Percentiles rank a stretch among this genome's conserved stretches.
phyloP scores from a whole-genome alignment of 345 rosid species.

The Tarenaya hassleriana region DNA sequence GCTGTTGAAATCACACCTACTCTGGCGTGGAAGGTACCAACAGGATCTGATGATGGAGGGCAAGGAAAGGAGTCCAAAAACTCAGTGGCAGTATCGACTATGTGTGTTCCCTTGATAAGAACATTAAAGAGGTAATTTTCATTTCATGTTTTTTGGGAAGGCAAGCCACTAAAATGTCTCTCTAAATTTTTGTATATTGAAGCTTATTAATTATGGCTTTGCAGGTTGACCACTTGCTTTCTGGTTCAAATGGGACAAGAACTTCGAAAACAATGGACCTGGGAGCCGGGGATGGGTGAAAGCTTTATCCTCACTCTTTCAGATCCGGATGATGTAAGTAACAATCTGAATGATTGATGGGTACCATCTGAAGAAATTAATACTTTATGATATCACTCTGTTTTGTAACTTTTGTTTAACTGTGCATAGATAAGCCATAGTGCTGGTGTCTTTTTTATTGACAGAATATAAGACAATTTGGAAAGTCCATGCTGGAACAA shows the following conservation, averaged over 20 bases:
- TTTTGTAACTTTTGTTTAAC: constrained; percentile 11
- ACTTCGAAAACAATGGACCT: constrained; percentile 71
- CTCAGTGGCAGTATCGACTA: constrained; percentile 60
- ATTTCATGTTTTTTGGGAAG: constrained; percentile 16
- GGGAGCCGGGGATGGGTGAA: constrained; percentile 90
- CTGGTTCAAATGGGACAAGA: constrained; percentile 60
- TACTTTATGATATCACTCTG: constrained; percentile 10
- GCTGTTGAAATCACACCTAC: constrained; percentile 62
- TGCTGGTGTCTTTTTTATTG: constrained; percentile 21
- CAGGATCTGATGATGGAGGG: constrained; percentile 92
- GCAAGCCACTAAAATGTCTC: constrained; percentile 4
- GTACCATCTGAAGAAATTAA: constrained; percentile 23
- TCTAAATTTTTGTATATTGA: constrained; percentile 15
- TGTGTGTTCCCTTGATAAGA: constrained; percentile 63
- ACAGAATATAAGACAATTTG: constrained; percentile 85
- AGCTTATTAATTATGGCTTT: constrained; percentile 26
- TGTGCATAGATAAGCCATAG: constrained; percentile 17
- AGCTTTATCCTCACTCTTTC: constrained; percentile 76
- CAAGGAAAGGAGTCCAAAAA: constrained; percentile 73
- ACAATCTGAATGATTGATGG: constrained; percentile 16
- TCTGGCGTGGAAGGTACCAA: constrained; percentile 88
- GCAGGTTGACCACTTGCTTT: constrained; percentile 75
- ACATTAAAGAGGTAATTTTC: constrained; percentile 65
- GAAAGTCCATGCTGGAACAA: constrained; percentile 79
- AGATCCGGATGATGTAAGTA: constrained; percentile 86